Conservation (phyloP, 2,329 filamentous ascomycete species). For the Raffaelea ambrosiae region DNA sequence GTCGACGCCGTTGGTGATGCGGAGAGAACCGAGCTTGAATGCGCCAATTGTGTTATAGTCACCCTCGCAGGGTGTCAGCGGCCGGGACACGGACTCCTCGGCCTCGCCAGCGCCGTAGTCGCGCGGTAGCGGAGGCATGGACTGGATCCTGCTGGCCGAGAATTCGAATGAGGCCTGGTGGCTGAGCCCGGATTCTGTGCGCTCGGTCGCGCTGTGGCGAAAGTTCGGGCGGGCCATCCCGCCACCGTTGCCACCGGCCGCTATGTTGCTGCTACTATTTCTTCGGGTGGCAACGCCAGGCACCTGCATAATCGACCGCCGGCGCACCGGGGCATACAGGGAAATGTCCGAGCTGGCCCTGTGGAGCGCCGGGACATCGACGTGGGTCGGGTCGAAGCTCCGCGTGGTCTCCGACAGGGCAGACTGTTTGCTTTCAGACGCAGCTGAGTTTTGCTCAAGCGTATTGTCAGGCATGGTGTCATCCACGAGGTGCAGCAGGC, state of each 20-base stretch:
- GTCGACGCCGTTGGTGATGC: conserved; percentile 51
- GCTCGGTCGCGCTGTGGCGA: conserved; percentile 24
- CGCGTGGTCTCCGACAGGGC: conserved; percentile 24
- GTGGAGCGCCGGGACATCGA: conserved; percentile 21
- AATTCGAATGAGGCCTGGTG: conserved; percentile 31
- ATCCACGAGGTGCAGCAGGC: conserved; percentile 30
- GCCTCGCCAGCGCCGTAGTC: conserved; percentile 4
- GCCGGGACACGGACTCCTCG: conserved; percentile 22
- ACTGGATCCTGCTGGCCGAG: conserved; percentile 18
- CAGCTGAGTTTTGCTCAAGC: conserved; percentile 22
- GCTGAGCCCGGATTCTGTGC: conserved; percentile 27
- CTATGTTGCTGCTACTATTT: conserved; percentile 16
- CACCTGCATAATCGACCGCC: conserved; percentile 38
- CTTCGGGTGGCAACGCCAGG: conserved; percentile 41
- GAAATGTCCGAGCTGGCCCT: conserved; percentile 39
- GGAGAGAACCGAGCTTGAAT: conserved; percentile 53
- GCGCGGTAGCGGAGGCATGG: conserved; percentile 4
- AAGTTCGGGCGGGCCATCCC: conserved; percentile 21
- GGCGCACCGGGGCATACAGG: conserved; percentile 37
- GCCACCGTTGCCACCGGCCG: conserved; percentile 9
- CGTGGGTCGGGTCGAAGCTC: conserved; percentile 24
- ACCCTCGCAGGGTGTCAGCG: conserved; percentile 41
- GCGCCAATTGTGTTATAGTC: conserved; percentile 53
- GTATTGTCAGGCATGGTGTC: conserved; percentile 22
- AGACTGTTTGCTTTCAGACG: conserved; percentile 26